Evolutionary conservation across 805 yeast genomes (phyloP).

Genomic region (Cephaloascus fragrans): DNA sequence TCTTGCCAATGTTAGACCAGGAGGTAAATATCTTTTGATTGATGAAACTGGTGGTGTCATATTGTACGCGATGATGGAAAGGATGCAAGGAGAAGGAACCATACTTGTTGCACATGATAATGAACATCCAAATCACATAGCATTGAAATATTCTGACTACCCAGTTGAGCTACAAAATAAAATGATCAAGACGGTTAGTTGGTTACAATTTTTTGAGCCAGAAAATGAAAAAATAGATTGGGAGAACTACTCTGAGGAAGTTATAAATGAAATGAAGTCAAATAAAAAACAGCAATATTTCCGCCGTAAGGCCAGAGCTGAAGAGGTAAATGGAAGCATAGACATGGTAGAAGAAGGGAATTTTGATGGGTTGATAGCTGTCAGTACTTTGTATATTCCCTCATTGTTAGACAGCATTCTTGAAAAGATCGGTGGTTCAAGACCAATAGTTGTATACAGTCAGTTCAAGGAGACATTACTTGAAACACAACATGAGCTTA

Average conservation of each 20-base stretch:
- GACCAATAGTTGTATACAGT: slow-evolving; percentile 77
- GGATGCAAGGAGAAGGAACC: slow-evolving; percentile 72
- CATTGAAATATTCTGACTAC: slow-evolving; percentile 58
- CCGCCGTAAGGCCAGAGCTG: slow-evolving; percentile 51
- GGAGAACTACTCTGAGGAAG: slow-evolving; percentile 38
- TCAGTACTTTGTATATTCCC: slow-evolving; percentile 62
- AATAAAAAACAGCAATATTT: slow-evolving; percentile 56
- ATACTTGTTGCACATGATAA: slow-evolving; percentile 80
- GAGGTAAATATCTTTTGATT: slow-evolving; percentile 78
- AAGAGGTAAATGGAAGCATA: slow-evolving; percentile 38
- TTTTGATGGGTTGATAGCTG: slow-evolving; percentile 70
- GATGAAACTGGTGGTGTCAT: slow-evolving; percentile 96
- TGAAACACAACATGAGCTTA: slow-evolving; percentile 61
- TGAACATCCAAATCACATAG: slow-evolving; percentile 80
- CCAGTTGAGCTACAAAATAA: slow-evolving; percentile 38
- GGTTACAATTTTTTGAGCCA: slow-evolving; percentile 79
- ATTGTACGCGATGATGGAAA: slow-evolving; percentile 75
- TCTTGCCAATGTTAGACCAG: slow-evolving; percentile 76
- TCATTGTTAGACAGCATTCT: slow-evolving; percentile 53
- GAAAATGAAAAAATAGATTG: slow-evolving; percentile 42
- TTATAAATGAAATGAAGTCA: slow-evolving; percentile 45
- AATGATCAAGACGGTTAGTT: slow-evolving; percentile 60
- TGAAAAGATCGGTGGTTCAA: slow-evolving; percentile 67
- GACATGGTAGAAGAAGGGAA: slow-evolving; percentile 38
- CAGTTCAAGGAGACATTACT: slow-evolving; percentile 75